These are phyloP conservation scores for Phytophthora litchii DNA, from an alignment of 352 stramenopile species.

Conservation along the genomic window DNA sequence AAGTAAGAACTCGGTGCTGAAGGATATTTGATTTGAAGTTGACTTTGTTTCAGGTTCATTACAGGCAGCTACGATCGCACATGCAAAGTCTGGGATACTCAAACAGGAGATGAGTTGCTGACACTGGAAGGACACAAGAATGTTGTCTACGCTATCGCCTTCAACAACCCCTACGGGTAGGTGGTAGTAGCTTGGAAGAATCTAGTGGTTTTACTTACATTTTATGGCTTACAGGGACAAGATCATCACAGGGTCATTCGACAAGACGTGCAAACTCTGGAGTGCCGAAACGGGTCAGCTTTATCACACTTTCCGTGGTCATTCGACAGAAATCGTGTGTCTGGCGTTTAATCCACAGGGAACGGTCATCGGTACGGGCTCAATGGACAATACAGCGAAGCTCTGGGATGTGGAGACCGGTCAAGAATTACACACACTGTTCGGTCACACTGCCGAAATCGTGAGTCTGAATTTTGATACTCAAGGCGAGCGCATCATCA, in stretches of 20 bases:
- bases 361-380: slow-evolving; percentile 89
- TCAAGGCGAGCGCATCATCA: slow-evolving; percentile 93
- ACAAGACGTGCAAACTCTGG: slow-evolving; percentile 98
- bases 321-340: slow-evolving; percentile 96
- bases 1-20: slow-evolving; percentile 57
- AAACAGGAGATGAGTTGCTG: slow-evolving; percentile 93
- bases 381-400: slow-evolving; percentile 96
- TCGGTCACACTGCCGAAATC: slow-evolving; percentile 95
- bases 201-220: slow-evolving; percentile 1
- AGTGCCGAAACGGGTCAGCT: slow-evolving; percentile 93
- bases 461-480: slow-evolving; percentile 96
- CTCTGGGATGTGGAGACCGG: slow-evolving; percentile 96
- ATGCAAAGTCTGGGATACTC: slow-evolving; percentile 96
- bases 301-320: slow-evolving; percentile 94
- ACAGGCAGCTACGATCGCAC: slow-evolving; percentile 95
- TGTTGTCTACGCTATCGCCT: slow-evolving; percentile 96
- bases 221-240: slow-evolving; percentile 67
- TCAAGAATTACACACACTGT: slow-evolving; percentile 93
- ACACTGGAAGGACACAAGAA: slow-evolving; percentile 96
- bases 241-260: slow-evolving; percentile 95
- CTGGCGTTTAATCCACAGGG: slow-evolving; percentile 95
- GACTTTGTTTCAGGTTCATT: slow-evolving; percentile 84
- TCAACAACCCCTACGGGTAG: slow-evolving; percentile 97
- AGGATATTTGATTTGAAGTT: background rate
- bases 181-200: background rate